Base-by-base conservation (phyloP, 331 rosid genomes). In the Prunus yedoensis region DNA sequence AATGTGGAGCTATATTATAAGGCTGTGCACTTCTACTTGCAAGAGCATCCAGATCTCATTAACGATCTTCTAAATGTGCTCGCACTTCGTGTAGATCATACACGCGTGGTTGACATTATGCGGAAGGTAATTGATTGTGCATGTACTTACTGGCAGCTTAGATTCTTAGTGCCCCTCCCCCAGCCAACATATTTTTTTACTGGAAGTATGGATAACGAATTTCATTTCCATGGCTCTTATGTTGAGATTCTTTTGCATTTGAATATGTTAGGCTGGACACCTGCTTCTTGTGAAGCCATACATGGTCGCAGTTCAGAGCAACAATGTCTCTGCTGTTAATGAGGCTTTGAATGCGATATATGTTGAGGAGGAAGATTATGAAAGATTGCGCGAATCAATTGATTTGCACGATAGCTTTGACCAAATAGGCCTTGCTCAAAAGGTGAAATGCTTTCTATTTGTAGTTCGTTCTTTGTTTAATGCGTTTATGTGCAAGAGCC, bases 301-400 rank as follows among this genome's bases (percentile, higher is more conserved):
- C 90, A 95, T 95, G 99, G 89, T 95, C 82, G 99, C 99, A 10
- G 99, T 95, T 79, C 99, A 95, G 87, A 95, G 99, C 82, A 95
- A 87, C 90, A 95, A 95, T 14, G 99, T 92, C 75, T 85, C 97
- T 77, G 98, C 99, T 85, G 98, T 95, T 79, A 95, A 95, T 74
- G 99, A 95, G 73, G 99, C 99, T 61, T 85, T 95, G 88, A 95
- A 95, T 82, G 99, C 85, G 81, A 92, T 95, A 54, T 95, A 95
- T 79, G 96, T 95, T 65, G 98, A 95, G 86, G 99, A 95, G 92
- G 99, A 95, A 79, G 99, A 95, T 86, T 95, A 95, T 74, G 99
- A 95, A 71, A 89, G 96, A 82, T 79, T 95, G 84, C 99, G 97
- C 1, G 99, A 95, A 83, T 95, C 99, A 16, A 95, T 83, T 85